Percentiles rank a stretch among this genome's conserved stretches.
These are phyloP conservation scores for Porogramme epimiltina DNA, from an alignment of 1,284 basidiomycete species.

Conservation along the genomic window DNA sequence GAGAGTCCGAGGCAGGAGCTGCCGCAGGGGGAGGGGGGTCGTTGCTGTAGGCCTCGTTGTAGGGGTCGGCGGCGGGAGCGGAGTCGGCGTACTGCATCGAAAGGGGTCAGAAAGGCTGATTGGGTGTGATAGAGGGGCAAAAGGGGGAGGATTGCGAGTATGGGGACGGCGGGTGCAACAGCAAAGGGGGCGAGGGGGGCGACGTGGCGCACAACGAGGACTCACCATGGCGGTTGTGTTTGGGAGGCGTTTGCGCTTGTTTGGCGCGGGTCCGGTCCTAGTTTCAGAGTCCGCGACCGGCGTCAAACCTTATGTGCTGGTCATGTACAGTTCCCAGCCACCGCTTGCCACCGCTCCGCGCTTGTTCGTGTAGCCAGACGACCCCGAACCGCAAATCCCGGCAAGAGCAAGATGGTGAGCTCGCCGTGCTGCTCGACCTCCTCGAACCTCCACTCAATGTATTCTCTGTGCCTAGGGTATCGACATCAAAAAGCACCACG, in stretches of 20 bases:
- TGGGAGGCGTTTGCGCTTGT: conserved; percentile 32
- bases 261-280: conserved; percentile 21
- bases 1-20: conserved; percentile 42
- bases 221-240: conserved; percentile 62
- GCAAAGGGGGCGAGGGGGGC: conserved; percentile 15
- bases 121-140: background rate
- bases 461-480: conserved; percentile 74
- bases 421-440: conserved; percentile 37
- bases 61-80: conserved; percentile 69
- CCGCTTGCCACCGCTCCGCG: conserved; percentile 24
- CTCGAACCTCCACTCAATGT: conserved; percentile 7
- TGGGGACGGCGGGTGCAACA: background rate
- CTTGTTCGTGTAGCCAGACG: conserved; percentile 18
- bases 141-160: conserved; percentile 1
- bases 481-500: conserved; percentile 97
- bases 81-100: conserved; percentile 61
- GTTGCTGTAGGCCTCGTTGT: conserved; percentile 70
- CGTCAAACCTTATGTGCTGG: conserved; percentile 30
- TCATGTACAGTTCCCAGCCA: conserved; percentile 60
- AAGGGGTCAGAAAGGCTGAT: background rate
- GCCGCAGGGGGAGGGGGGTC: conserved; percentile 52
- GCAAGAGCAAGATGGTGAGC: conserved; percentile 81
- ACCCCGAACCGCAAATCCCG: conserved; percentile 43
- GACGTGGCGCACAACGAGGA: conserved; percentile 24
- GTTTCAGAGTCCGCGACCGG: conserved; percentile 28